These are phyloP conservation scores for Salvia sclarea DNA, from an alignment of 305 asterid genomes.

Conservation along the genomic window DNA sequence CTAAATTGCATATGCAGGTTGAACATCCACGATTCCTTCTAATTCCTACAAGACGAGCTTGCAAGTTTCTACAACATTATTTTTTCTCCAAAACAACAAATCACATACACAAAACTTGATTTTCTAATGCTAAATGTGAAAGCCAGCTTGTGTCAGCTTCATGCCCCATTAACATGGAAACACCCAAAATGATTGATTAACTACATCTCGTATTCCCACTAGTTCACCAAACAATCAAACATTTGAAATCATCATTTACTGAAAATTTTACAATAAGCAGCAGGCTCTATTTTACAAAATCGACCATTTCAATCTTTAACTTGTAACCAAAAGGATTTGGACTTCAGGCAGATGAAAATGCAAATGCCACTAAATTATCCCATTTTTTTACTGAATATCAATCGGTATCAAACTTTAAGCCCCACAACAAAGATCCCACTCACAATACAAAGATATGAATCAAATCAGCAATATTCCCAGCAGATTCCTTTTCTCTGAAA, in stretches of 20 bases:
- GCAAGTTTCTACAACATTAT: neutral
- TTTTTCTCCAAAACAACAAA: neutral
- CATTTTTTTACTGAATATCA: conserved; percentile 3
- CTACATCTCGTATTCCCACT: neutral
- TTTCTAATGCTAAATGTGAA: conserved; percentile 7
- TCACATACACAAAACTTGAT: neutral
- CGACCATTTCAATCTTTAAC: neutral
- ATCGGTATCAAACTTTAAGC: neutral
- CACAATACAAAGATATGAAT: neutral
- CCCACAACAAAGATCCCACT: conserved; percentile 2
- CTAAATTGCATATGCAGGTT: neutral
- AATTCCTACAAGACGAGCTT: neutral
- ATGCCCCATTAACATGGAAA: no score
- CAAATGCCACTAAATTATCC: no score
- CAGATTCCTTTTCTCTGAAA: neutral
- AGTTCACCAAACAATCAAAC: conserved; percentile 11
- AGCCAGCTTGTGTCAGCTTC: no score
- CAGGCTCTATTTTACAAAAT: neutral
- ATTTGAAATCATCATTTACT: neutral
- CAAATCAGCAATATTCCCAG: neutral
- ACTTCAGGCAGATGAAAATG: no score
- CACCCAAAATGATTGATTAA: neutral
- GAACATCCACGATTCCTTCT: no score
- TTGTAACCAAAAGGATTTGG: no score
- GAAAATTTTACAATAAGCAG: neutral